phyloP scores from a whole-genome alignment of 192 early-diverging fungal genomes.

The Rhizophagus sp. region DNA sequence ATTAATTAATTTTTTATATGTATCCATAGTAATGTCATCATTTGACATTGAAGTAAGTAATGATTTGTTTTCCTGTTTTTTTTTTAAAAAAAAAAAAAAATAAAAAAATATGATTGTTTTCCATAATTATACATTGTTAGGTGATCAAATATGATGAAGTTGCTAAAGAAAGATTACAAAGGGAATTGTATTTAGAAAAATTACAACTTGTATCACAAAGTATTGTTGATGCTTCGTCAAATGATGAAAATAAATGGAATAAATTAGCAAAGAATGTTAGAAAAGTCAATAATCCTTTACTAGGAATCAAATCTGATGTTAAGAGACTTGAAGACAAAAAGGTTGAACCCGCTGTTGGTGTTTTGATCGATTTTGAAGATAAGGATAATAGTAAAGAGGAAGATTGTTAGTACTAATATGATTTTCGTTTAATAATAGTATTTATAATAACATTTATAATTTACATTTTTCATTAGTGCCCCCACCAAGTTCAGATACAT shows the following conservation, averaged over 20 bases:
- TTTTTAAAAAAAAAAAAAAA: slow-evolving; percentile 30
- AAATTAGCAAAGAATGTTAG: neutral
- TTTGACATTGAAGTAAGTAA: slow-evolving; percentile 39
- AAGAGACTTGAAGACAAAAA: neutral
- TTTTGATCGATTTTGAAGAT: slow-evolving; percentile 22
- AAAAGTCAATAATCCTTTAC: neutral
- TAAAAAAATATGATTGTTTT: neutral
- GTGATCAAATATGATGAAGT: slow-evolving; percentile 46
- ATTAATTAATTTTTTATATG: slow-evolving; percentile 1
- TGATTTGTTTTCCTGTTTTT: neutral
- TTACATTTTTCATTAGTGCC: slow-evolving; percentile 37
- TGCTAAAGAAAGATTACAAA: slow-evolving; percentile 48
- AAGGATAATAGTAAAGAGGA: neutral
- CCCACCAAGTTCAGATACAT: slow-evolving; percentile 50
- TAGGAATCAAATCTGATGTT: neutral
- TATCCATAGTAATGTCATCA: slow-evolving; percentile 33
- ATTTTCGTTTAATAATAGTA: neutral
- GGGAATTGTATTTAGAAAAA: slow-evolving; percentile 44
- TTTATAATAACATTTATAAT: neutral
- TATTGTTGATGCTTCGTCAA: neutral
- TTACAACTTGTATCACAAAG: neutral
- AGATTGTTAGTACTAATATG: neutral
- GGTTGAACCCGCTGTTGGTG: neutral
- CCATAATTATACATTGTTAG: slow-evolving; percentile 27
- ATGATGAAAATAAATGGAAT: neutral